Conservation (phyloP, 192 early-diverging fungal species). For the Funneliformis geosporum region DNA sequence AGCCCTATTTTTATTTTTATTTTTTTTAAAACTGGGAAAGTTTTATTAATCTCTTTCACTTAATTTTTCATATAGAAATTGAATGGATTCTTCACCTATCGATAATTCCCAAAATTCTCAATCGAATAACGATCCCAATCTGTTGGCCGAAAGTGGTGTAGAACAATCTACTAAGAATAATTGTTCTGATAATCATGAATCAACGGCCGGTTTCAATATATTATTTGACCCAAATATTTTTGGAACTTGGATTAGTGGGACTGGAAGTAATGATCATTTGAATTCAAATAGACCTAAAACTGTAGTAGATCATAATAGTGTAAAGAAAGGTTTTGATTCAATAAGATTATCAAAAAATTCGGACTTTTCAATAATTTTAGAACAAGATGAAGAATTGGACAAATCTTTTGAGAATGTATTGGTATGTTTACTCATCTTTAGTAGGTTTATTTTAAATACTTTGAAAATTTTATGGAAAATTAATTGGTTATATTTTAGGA, state of each 20-base stretch:
- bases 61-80: too few relatives aligned
- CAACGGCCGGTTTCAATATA: too few relatives aligned
- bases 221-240: neutral
- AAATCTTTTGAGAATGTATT: neutral
- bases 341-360: too few relatives aligned
- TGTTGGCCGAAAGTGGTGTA: neutral
- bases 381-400: neutral
- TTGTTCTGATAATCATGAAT: too few relatives aligned
- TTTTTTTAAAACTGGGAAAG: too few relatives aligned
- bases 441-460: neutral
- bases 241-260: neutral
- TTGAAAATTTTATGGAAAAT: neutral
- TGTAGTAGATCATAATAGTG: neutral
- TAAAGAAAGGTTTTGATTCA: neutral
- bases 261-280: neutral
- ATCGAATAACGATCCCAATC: neutral
- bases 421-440: neutral
- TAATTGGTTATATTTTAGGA: neutral
- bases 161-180: too few relatives aligned
- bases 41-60: too few relatives aligned
- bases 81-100: neutral
- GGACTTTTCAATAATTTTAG: neutral
- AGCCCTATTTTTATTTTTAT: too few relatives aligned
- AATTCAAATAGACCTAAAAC: neutral
- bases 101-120: neutral